Conservation (phyloP, 2,329 filamentous ascomycete genomes). For the Falciphora oryzae region DNA sequence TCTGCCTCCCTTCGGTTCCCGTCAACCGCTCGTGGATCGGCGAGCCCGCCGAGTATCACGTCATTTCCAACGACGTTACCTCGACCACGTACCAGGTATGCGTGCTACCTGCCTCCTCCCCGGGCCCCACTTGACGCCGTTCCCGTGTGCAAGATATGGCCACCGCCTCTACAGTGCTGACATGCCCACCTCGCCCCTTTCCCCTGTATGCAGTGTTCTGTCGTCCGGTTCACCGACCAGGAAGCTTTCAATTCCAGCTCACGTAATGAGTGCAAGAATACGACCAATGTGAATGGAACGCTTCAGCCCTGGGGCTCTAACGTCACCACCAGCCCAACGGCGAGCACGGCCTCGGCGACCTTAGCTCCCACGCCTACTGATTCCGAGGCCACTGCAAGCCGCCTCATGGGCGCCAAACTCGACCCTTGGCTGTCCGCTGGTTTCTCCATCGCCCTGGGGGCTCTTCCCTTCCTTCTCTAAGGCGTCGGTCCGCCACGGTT, state of each 20-base stretch:
- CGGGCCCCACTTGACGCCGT: neutral
- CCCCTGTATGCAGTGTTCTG: neutral
- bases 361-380: neutral
- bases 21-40: constrained; percentile 5
- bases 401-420: neutral
- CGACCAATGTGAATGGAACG: constrained; percentile 5
- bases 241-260: neutral
- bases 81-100: constrained; percentile 9
- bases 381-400: neutral
- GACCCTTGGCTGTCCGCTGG: constrained; percentile 3
- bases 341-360: neutral
- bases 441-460: neutral
- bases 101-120: neutral
- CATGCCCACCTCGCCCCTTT: neutral
- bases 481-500: neutral
- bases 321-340: constrained; percentile 7
- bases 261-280: constrained; percentile 4
- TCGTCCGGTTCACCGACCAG: constrained; percentile 5
- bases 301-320: constrained; percentile 8
- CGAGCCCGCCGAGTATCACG: constrained; percentile 8
- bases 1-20: constrained; percentile 6
- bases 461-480: neutral
- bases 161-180: neutral
- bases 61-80: constrained; percentile 7
- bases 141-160: neutral